Evolutionary conservation across 768 basidiomycete species (phyloP), one percentile per base, ranked within the genome.

Genomic region (Amanita inopinata): DNA sequence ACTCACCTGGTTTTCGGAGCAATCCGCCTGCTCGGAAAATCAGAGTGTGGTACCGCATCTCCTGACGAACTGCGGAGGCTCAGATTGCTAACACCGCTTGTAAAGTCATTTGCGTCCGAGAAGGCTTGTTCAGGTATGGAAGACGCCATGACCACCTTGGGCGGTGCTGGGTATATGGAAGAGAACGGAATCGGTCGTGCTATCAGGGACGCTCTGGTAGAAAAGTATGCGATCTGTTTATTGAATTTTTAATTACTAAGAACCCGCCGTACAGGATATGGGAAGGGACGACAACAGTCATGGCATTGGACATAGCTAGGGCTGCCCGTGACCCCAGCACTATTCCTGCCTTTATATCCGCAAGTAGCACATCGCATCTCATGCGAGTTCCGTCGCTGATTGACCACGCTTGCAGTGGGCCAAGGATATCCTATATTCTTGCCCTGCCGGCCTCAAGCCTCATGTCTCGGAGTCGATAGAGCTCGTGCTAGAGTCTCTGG

Each of bases 161-260:
- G 86, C 17, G 84, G 84, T 1, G 77, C 80, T 36, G 86, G 86
- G 0, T 89, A 87, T 52, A 88, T 88, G 83, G 80, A 83, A 50
- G 86, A 89, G 58, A 84, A 75, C 43, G 77, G 74, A 1, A 74
- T 88, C 36, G 81, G 77, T 6, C 64, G 76, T 64, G 67, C 73
- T 10, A 80, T 89, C 20, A 63, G 78, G 3, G 85, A 88, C 61
- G 66, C 67, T 2, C 54, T 82, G 5, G 86, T 87, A 9, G 86
- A 88, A 61, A 82, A 78, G 70, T 70, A 47, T 9, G 59, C 10
- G 37, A 19, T 20, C 7, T 25, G 32, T 14, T 3, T 23, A 9
- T 23, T 30, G 17, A 30, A 23, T 5, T 4, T 5, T 33, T 19
- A 45, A 5, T 23, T 50, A 14, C 49, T 35, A 3, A 32, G 27